Base-by-base conservation (phyloP, 2,329 filamentous ascomycete species). In the Ceratocystis lukuohia region DNA sequence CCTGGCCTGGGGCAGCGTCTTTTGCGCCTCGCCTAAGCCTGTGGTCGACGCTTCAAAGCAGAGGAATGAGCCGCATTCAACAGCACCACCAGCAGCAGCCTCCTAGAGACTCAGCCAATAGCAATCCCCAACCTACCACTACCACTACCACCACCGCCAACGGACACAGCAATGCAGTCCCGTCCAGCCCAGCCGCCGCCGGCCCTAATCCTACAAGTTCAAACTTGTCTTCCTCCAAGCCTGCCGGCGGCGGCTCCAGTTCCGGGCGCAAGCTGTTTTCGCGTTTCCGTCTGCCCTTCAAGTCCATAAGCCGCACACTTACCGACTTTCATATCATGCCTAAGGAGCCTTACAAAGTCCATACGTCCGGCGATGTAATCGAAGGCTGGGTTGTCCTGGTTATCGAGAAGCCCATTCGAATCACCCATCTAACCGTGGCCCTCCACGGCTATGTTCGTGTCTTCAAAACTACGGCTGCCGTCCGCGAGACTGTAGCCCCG, bases 381-480 rank as follows among this genome's bases (percentile, higher is more conserved):
- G 83, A 82, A 67, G 89, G 89, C 65, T 83, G 83, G 69, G 88
- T 93, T 61, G 80, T 89, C 68, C 77, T 93, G 71, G 87, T 84
- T 66, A 82, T 91, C 45, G 78, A 88, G 71, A 91, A 91, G 74
- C 86, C 89, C 20, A 77, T 91, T 69, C 82, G 88, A 71, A 84
- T 94, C 71, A 93, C 89, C 6, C 89, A 94, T 76, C 79, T 94
- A 62, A 88, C 88, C 10, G 87, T 93, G 69, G 84, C 85, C 68
- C 77, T 94, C 65, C 88, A 91, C 74, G 89, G 89, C 68, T 91
- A 86, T 74, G 88, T 90, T 66, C 86, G 89, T 72, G 88, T 92
- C 61, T 89, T 85, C 77, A 91, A 89, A 75, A 87, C 84, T 70
- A 81, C 84, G 46, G 81, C 81, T 61, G 80, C 80, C 61, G 80